phyloP scores from a whole-genome alignment of 192 early-diverging fungal genomes.

The Radiomyces spectabilis region DNA sequence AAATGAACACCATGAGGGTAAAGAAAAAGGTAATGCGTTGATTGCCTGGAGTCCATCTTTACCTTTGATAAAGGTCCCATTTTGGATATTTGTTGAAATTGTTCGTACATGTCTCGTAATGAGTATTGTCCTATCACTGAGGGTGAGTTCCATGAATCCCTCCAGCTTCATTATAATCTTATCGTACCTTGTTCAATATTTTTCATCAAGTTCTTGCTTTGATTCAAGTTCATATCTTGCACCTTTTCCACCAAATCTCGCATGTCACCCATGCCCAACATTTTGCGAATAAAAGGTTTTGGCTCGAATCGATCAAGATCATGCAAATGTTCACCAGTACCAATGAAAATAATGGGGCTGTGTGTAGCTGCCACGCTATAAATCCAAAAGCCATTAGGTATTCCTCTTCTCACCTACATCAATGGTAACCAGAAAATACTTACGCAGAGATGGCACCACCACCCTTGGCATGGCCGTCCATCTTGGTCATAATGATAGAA shows the following conservation, averaged over 20 bases:
- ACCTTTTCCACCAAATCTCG: constrained; percentile 82
- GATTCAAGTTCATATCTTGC: constrained; percentile 78
- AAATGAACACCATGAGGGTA: background rate
- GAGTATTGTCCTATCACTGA: constrained; percentile 61
- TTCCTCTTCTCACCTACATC: background rate
- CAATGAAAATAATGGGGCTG: constrained; percentile 92
- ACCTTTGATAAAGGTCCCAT: constrained; percentile 93
- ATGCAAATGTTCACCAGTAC: constrained; percentile 95
- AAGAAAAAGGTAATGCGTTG: background rate
- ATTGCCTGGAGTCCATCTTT: constrained; percentile 8
- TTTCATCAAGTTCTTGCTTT: constrained; percentile 84
- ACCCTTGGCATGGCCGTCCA: constrained; percentile 98
- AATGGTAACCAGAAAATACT: constrained; percentile 1
- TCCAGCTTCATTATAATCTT: background rate
- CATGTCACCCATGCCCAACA: constrained; percentile 94
- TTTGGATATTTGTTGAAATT: constrained; percentile 79
- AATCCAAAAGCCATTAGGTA: background rate
- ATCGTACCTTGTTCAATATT: constrained; percentile 68
- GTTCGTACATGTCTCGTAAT: constrained; percentile 91
- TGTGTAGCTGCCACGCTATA: constrained; percentile 82
- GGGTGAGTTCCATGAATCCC: background rate
- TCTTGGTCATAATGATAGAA: constrained; percentile 96
- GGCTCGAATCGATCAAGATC: constrained; percentile 88
- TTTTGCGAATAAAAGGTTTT: constrained; percentile 85
- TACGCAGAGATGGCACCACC: constrained; percentile 96